phyloP scores from a whole-genome alignment of 208 protist genomes.

The Acanthamoeba royreba region DNA sequence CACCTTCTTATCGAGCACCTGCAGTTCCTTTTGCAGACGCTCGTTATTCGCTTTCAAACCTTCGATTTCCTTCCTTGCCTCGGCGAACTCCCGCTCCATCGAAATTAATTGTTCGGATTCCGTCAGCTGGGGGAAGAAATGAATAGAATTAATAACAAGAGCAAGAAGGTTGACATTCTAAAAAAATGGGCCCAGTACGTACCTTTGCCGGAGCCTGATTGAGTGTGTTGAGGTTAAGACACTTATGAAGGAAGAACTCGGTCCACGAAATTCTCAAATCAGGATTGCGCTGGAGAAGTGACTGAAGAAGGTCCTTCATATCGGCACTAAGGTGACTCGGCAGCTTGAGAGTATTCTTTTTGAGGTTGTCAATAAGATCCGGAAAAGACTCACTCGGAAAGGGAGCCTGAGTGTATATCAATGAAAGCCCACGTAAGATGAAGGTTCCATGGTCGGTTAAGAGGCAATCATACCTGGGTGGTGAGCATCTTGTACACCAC shows the following conservation, averaged over 20 bases:
- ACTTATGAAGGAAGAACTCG: slow-evolving; percentile 23
- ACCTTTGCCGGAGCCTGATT: not conserved
- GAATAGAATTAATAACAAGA: not conserved
- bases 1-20: not conserved
- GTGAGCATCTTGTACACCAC: slow-evolving; percentile 26
- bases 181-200: not conserved
- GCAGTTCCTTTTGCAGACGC: not conserved
- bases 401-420: not conserved
- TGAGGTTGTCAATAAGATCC: not conserved
- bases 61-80: not conserved
- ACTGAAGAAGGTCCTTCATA: slow-evolving; percentile 42
- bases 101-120: not conserved
- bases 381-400: not conserved
- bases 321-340: not conserved
- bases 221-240: slow-evolving; percentile 19
- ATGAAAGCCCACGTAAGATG: not conserved
- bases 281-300: not conserved
- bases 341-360: not conserved
- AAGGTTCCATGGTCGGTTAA: not conserved
- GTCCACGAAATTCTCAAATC: slow-evolving; percentile 27
- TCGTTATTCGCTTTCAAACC: not conserved
- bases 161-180: too few relatives aligned
- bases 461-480: not conserved
- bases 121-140: not conserved
- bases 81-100: not conserved